A percentile compares a stretch with the other conserved stretches of the same genome.
Evolutionary conservation across 345 rosid genomes (phyloP).

Genomic region (Camelina hispida): DNA sequence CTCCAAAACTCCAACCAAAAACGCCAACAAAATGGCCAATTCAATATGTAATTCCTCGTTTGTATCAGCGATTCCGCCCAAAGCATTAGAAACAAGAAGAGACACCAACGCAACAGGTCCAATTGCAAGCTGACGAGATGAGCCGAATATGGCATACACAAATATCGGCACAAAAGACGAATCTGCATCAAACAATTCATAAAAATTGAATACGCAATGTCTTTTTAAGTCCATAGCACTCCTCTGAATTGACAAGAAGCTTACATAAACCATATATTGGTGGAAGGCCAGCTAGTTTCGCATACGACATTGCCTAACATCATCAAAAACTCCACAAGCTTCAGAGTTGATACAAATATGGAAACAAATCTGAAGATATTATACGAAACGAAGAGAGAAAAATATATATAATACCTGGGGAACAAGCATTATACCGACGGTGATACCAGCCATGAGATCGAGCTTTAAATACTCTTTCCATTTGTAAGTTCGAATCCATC

Average conservation of each 20-base stretch:
- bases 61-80: constrained; percentile 69
- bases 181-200: constrained; percentile 62
- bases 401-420: constrained; percentile 67
- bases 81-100: constrained; percentile 90
- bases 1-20: constrained; percentile 93
- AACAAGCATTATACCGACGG: constrained; percentile 98
- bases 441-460: constrained; percentile 93
- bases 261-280: constrained; percentile 95
- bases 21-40: constrained; percentile 87
- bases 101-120: constrained; percentile 99
- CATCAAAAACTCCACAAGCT: not conserved
- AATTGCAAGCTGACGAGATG: constrained; percentile 97
- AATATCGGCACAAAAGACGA: constrained; percentile 92
- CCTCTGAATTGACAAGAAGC: constrained; percentile 41
- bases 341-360: not conserved
- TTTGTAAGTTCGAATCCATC: constrained; percentile 83
- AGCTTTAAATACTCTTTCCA: constrained; percentile 81
- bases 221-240: not conserved
- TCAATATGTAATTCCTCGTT: constrained; percentile 79
- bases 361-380: not conserved
- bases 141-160: constrained; percentile 86
- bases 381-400: not conserved
- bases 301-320: constrained; percentile 80
- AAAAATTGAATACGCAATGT: no score
- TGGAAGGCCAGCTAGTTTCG: constrained; percentile 94